Base-by-base conservation (phyloP, 2,329 filamentous ascomycete species). In the Arthroderma sp. region DNA sequence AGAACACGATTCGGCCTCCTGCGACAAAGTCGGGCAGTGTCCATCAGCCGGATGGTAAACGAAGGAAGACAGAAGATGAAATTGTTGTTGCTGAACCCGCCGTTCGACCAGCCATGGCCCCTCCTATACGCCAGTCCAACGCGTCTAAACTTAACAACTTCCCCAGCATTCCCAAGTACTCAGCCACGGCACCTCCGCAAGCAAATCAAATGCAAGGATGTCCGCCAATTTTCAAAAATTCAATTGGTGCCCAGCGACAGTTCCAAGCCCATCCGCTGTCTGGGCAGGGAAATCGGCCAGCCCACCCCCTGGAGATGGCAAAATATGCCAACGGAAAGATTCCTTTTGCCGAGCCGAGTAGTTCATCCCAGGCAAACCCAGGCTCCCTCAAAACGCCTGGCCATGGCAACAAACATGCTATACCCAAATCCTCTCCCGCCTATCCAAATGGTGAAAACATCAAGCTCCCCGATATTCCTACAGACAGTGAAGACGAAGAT, bases 391-490 rank as follows among this genome's bases (percentile, higher is more conserved):
- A 54, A 31, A 54, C 51, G 2, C 33, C 51, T 4, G 51, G 51
- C 23, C 51, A 37, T 4, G 21, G 8, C 33, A n/a, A 87, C 86
- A 64, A 63, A 56, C 64, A 61, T 17, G 54, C 54, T 33, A 35
- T 65, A 2, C 64, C 80, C 17, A 80, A 82, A 62, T 85, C 87
- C 31, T 95, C 90, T 1, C 90, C 90, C 0, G 83, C 88, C 55
- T 95, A 94, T 73, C 87, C 86, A 60, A 91, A 89, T 64, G 89
- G 91, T 60, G 93, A 98, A 59, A 82, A 81, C 55, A 96, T 98
- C 66, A 86, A 93, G 63, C 81, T 98, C 2, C 91, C 93, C 0
- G 93, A 98, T 64, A 97, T 98, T 64, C 84, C 90, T 62, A 97
- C 93, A 1, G 94, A 98, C 68, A 90, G 89, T 31, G 91, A 95